These are phyloP conservation scores for Hymenoscyphus linearis DNA, from an alignment of 2,329 filamentous ascomycete genomes.

Conservation along the genomic window DNA sequence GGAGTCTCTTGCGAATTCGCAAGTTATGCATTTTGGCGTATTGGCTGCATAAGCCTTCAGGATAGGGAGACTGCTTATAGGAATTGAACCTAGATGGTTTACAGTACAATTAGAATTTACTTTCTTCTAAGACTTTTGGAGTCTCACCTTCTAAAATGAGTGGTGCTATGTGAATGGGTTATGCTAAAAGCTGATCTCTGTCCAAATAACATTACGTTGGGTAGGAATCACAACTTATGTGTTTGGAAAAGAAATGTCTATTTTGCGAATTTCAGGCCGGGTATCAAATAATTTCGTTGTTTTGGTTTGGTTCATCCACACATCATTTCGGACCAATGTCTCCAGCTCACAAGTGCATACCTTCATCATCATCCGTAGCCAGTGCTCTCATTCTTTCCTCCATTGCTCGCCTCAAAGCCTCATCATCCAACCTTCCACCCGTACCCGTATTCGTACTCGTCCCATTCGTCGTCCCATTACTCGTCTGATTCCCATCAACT, in stretches of 20 bases:
- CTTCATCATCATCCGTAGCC: conserved; percentile 45
- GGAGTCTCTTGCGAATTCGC: background rate
- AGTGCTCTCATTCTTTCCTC: conserved; percentile 48
- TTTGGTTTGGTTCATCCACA: background rate
- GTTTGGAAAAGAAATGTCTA: too few species aligned
- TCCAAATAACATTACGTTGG: too few species aligned
- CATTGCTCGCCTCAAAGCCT: conserved; percentile 51
- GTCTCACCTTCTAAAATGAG: too few species aligned
- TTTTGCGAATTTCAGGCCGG: background rate
- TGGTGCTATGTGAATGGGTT: too few species aligned
- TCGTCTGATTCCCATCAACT: conserved; percentile 35
- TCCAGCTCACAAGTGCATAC: conserved; percentile 53
- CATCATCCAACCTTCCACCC: conserved; percentile 50
- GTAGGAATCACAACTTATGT: too few species aligned
- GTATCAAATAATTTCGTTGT: background rate
- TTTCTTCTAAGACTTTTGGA: too few species aligned
- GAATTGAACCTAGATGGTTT: background rate
- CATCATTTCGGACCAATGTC: background rate
- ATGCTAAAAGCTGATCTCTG: too few species aligned
- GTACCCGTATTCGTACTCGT: conserved; percentile 9
- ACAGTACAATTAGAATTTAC: background rate
- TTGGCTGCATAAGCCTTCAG: background rate
- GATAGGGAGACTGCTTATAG: background rate
- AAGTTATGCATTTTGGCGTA: background rate
- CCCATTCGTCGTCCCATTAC: conserved; percentile 6